Evolutionary conservation across 768 basidiomycete species (phyloP), one percentile per base, ranked within the genome.

Genomic region (Lactifluus rugatus): DNA sequence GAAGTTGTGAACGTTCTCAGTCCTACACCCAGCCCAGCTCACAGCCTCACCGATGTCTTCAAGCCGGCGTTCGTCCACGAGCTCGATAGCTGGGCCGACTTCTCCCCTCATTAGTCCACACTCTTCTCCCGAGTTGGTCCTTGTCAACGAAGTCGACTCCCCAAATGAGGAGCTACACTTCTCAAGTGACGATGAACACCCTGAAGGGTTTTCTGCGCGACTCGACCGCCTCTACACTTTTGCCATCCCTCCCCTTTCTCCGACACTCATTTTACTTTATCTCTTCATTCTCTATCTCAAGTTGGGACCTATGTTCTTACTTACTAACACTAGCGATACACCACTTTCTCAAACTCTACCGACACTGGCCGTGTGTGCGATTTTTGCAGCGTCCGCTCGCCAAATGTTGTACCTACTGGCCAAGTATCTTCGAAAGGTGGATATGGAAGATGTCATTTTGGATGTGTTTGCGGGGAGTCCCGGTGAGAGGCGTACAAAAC

Each of bases 321-420:
- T 80, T n/a, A 75, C 78, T 60, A 72, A 74, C 6, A 75, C 78
- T 60, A 72, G 75, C 6, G 70, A 70, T 37, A 62, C 69, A n/a
- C 74, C 82, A 3, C 70, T 84, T 41, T 75, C 76, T 64, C 72
- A 76, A 28, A 74, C 76, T 3, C 70, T 87, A 28, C 71, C 80
- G 28, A 70, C 73, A 1, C 68, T 87, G 2, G 47, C 82, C 32
- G 64, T 76, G 28, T 82, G 82, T 57, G 82, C 82, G n/a, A 62
- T 76, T 36, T 70, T 85, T 14, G 77, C 86, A 7, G 77, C 77
- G 32, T 80, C 85, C 61, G 75, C 81, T 39, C 73, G 84, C 51
- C 85, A 87, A 63, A 71, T 89, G 49, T 86, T 84, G 82, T 88
- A 86, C 71, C 79, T 88, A 75, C 78, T 89, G n/a, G 81, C 83